Evolutionary conservation across 2,329 filamentous ascomycete species (phyloP), one percentile per base, ranked within the genome.

Genomic region (Colletotrichum higginsianum): DNA sequence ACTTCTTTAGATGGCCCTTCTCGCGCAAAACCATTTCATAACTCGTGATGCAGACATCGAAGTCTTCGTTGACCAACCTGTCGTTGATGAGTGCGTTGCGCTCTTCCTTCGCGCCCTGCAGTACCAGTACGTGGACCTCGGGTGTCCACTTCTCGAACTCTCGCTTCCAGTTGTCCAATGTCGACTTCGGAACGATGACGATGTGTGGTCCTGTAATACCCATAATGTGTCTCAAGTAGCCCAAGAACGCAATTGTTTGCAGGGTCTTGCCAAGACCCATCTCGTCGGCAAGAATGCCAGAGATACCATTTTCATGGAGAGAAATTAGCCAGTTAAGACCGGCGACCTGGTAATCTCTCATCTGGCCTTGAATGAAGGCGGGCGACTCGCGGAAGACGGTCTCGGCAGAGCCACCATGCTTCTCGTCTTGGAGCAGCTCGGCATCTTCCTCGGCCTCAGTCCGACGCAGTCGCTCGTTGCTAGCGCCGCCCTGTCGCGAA

Each of bases 1-100:
- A 97, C 82, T 98, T 98, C 85, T 96, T 98, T 75, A 99, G 83
- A 76, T 98, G 94, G 1, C 93, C 87, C 85, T 99, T 98, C 80
- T 99, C 96, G 69, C 96, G 91, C 15, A 99, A 87, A 71, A 99
- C 95, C 96, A 99, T 98, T 82, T 99, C 96, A 84, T 99, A 99
- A 81, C 95, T 98, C 16, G 96, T 99, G 80, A 99, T 94, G 84
- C 96, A 98, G 21, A 98, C 96, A 78, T 99, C 96, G 76, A 99
- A 99, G 75, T 97, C 94, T 81, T 98, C 95, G 71, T 97, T 94
- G 21, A 97, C 88, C n/a, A 99, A 87, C 5, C 94, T 93, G 18
- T 98, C 94, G 75, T 94, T 94, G 82, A 99, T 98, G 65, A 99
- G 87, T 58, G 90, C 86, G 74, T 95, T 90, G 55, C 96, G 93